Base-by-base conservation (phyloP, 805 yeast genomes). In the Zygosaccharomyces lentus region DNA sequence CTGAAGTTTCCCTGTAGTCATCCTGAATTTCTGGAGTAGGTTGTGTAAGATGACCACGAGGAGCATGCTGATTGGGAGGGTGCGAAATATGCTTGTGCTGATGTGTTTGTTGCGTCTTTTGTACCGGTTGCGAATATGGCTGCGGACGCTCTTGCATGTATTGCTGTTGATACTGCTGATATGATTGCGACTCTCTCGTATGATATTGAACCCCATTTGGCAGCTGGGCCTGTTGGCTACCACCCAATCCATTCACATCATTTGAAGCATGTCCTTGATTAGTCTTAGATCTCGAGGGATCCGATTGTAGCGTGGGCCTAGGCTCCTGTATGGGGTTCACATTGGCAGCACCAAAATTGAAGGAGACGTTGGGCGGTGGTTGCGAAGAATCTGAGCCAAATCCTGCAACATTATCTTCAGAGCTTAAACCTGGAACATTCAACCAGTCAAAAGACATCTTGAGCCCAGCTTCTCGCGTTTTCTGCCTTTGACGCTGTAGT, bases 361-460 rank as follows among this genome's bases (percentile, higher is more conserved):
- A 77, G 2, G 82, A 76, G 6, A 77, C 81, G 21, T 67, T 70
- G 3, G 82, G 82, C 7, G 78, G 79, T 3, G 74, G 73, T 17
- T 43, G 46, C 21, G 42, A 43, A 13, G 46, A 47, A 23, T 36
- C 29, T 9, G 43, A 43, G 15, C 34, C 34, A 38, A 31, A 16
- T 6, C 13, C 21, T n/a, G 47, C 49, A 13, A 59, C 60, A 29
- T 54, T 48, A 36, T 62, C 53, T 44, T 32, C 64, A 12, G 59
- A 60, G 44, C 48, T 51, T 15, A 68, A 50, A 4, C 70, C 73
- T 5, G 75, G 71, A 19, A 73, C 62, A 47, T 75, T 75, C 39
- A 76, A 61, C 81, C 81, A 77, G 53, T 77, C 81, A 51, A 74
- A 75, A 9, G 80, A 62, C 80, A 47, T 71, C 46, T 41, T 58